A percentile compares a stretch with the other conserved stretches of the same genome.
Evolutionary conservation across 2,329 filamentous ascomycete genomes (phyloP).

Genomic region (Neonectria sp.): DNA sequence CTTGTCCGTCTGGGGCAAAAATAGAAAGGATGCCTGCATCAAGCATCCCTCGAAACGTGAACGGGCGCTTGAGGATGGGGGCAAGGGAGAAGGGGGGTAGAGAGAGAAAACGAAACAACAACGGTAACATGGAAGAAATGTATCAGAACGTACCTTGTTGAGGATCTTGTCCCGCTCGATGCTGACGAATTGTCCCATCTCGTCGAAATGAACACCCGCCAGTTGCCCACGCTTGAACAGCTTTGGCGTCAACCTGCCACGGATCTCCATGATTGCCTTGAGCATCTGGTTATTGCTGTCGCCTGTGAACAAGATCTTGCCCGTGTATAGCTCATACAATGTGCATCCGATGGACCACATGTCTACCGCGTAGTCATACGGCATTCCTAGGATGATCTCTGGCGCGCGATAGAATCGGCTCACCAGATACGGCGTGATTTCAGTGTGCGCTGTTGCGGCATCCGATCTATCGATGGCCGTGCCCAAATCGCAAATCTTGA

Average conservation of each 20-base stretch:
- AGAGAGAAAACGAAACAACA: conserved; percentile 33
- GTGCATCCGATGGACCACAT: conserved; percentile 99
- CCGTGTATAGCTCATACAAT: conserved; percentile 95
- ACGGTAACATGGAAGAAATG: conserved; percentile 33
- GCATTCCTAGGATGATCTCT: conserved; percentile 97
- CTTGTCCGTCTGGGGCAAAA: conserved; percentile 33
- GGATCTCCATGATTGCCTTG: conserved; percentile 94
- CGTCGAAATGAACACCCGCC: conserved; percentile 85
- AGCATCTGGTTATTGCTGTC: conserved; percentile 99
- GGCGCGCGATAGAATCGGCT: conserved; percentile 98
- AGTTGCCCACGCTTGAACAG: conserved; percentile 87
- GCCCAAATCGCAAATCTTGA: conserved; percentile 97
- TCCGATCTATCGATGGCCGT: conserved; percentile 95
- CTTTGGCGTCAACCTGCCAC: conserved; percentile 92
- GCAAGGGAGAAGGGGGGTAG: conserved; percentile 37
- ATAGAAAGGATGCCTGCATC: conserved; percentile 39
- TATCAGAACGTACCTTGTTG: conserved; percentile 74
- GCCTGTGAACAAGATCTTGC: conserved; percentile 96
- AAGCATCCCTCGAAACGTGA: conserved; percentile 26
- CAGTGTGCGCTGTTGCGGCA: conserved; percentile 77
- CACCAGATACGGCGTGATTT: conserved; percentile 94
- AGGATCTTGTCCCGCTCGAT: conserved; percentile 90
- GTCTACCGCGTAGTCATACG: conserved; percentile 94
- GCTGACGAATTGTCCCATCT: conserved; percentile 86
- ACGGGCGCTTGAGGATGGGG: conserved; percentile 36